phyloP scores from a whole-genome alignment of 2,329 filamentous ascomycete species.

The Colletotrichum falcatum region DNA sequence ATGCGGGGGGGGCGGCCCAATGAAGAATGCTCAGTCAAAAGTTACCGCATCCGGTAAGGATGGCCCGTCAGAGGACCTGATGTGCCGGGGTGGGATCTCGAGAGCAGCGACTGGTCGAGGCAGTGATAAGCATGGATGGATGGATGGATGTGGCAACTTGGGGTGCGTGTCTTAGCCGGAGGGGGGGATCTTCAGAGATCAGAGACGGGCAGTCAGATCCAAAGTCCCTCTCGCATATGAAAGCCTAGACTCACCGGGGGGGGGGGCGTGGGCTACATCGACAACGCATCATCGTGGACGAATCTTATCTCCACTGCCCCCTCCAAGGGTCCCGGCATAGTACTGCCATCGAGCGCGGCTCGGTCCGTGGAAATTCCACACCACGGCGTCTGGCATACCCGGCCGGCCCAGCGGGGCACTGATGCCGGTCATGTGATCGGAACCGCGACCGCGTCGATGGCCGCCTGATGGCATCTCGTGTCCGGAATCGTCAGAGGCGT shows the following conservation, averaged over 20 bases:
- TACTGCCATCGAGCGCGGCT: constrained; percentile 14
- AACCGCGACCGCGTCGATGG: constrained; percentile 17
- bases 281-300: constrained; percentile 15
- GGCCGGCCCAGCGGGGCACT: background rate
- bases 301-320: background rate
- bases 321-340: background rate
- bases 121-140: constrained; percentile 14
- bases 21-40: constrained; percentile 19
- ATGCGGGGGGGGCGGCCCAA: constrained; percentile 2
- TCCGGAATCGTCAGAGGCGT: constrained; percentile 19
- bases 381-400: constrained; percentile 14
- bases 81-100: constrained; percentile 6
- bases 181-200: constrained; percentile 6
- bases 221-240: background rate
- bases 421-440: constrained; percentile 40
- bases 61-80: background rate
- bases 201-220: background rate
- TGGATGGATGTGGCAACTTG: too few species aligned
- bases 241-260: constrained; percentile 10
- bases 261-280: background rate
- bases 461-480: constrained; percentile 21
- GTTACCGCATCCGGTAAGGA: constrained; percentile 18
- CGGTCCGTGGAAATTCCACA: constrained; percentile 18
- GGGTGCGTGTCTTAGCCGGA: constrained; percentile 3
- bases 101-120: background rate